These are phyloP conservation scores for Candida lessepsii DNA, from an alignment of 805 yeast genomes.

Conservation along the genomic window DNA sequence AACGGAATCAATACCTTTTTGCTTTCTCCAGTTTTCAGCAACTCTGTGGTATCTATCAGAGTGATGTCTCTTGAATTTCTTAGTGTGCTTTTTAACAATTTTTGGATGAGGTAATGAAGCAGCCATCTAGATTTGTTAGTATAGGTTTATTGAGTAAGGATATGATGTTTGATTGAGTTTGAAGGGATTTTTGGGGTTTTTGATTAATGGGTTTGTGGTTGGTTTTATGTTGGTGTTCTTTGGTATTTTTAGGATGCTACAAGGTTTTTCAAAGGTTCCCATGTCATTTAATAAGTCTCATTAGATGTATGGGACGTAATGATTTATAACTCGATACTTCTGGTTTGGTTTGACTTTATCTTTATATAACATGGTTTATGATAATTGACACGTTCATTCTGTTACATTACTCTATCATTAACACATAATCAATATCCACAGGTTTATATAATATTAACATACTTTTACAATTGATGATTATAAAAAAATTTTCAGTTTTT, in stretches of 20 bases:
- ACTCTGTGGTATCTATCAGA: constrained; percentile 99
- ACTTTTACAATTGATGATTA: constrained; percentile 6
- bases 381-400: too few relatives aligned
- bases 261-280: too few relatives aligned
- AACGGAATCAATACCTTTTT: constrained; percentile 99
- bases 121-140: constrained; percentile 58
- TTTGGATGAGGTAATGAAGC: constrained; percentile 97
- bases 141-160: neutral
- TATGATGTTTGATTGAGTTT: neutral
- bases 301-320: too few relatives aligned
- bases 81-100: constrained; percentile 99
- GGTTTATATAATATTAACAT: constrained; percentile 7
- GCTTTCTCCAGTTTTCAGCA: constrained; percentile 99
- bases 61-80: constrained; percentile 99
- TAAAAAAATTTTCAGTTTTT: constrained; percentile 6
- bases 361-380: too few relatives aligned
- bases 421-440: too few relatives aligned
- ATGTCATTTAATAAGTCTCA: too few relatives aligned
- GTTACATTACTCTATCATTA: too few relatives aligned
- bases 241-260: too few relatives aligned
- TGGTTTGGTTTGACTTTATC: too few relatives aligned
- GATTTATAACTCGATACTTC: too few relatives aligned
- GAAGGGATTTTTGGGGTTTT: too few relatives aligned
- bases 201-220: neutral
- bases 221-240: too few relatives aligned